A percentile compares a stretch with the other conserved stretches of the same genome.
Conservation (phyloP, 2,329 filamentous ascomycete species). For the Aspergillus ruber region DNA sequence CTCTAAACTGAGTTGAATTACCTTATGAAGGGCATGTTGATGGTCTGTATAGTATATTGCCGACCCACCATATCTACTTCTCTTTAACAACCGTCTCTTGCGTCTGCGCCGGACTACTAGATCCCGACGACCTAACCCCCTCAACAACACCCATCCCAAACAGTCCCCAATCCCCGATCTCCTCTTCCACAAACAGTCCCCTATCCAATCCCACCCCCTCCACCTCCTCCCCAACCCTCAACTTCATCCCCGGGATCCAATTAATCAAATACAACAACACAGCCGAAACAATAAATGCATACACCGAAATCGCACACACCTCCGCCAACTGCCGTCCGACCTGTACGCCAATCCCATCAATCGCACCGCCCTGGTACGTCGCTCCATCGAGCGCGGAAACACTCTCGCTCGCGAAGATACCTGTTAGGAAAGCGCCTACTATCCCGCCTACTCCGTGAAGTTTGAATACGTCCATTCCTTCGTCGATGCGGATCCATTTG, state of each 20-base stretch:
- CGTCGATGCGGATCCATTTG: conserved; percentile 50
- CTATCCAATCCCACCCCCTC: conserved; percentile 51
- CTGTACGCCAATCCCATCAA: conserved; percentile 52
- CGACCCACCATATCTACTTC: too few relatives aligned
- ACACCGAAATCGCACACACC: conserved; percentile 48
- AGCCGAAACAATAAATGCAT: conserved; percentile 49
- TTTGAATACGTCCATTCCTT: conserved; percentile 56
- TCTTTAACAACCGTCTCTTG: neutral
- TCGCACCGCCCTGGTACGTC: conserved; percentile 41
- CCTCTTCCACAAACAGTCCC: conserved; percentile 52
- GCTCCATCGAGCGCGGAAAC: conserved; percentile 44
- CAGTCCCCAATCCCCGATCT: conserved; percentile 47
- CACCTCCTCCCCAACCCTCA: conserved; percentile 49
- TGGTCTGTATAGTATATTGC: too few relatives aligned
- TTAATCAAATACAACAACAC: conserved; percentile 49
- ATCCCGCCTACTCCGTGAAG: conserved; percentile 54
- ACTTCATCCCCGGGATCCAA: conserved; percentile 48
- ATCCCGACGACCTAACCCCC: neutral
- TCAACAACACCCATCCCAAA: neutral
- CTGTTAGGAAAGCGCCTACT: conserved; percentile 52
- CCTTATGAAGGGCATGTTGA: too few relatives aligned
- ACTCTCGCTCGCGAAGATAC: conserved; percentile 47
- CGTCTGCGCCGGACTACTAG: neutral
- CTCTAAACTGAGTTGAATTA: too few relatives aligned
- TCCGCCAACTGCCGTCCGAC: conserved; percentile 52